These are phyloP conservation scores for Tricholoma sp. DNA, from an alignment of 768 basidiomycete genomes.

Conservation along the genomic window DNA sequence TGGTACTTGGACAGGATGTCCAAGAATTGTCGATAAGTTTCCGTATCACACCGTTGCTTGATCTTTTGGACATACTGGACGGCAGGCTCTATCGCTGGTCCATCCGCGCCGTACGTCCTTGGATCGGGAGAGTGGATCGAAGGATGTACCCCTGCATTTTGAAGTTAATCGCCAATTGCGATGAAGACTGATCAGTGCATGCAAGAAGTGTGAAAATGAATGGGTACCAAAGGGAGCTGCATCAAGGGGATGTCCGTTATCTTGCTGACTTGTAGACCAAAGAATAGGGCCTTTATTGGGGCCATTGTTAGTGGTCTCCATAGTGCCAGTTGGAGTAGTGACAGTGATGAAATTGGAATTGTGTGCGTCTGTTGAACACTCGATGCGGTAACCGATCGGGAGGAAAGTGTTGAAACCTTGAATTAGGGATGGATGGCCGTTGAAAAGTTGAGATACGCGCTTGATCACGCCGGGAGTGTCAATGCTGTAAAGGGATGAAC, in stretches of 20 bases:
- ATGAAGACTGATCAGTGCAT: background rate
- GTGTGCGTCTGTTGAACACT: conserved; percentile 62
- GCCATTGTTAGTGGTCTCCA: conserved; percentile 50
- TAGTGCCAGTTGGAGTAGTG: conserved; percentile 67
- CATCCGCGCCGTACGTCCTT: conserved; percentile 30
- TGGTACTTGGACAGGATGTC: conserved; percentile 69
- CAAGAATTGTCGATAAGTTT: conserved; percentile 77
- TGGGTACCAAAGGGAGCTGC: background rate
- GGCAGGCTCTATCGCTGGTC: conserved; percentile 63
- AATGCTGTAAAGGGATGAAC: conserved; percentile 57
- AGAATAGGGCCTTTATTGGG: conserved; percentile 31
- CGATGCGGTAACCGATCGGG: conserved; percentile 91
- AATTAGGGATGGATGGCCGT: conserved; percentile 84
- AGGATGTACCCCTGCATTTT: conserved; percentile 4
- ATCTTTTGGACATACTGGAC: conserved; percentile 97
- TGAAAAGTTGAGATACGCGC: conserved; percentile 90
- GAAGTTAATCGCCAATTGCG: background rate
- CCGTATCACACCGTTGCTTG: conserved; percentile 88
- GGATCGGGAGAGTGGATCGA: conserved; percentile 30
- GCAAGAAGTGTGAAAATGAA: background rate
- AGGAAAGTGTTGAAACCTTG: conserved; percentile 99
- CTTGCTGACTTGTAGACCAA: conserved; percentile 28
- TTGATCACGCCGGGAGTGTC: conserved; percentile 97
- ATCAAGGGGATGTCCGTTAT: background rate
- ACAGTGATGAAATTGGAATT: conserved; percentile 68